These are phyloP conservation scores for Fraxinus baroniana DNA, from an alignment of 305 asterid genomes.

Conservation along the genomic window DNA sequence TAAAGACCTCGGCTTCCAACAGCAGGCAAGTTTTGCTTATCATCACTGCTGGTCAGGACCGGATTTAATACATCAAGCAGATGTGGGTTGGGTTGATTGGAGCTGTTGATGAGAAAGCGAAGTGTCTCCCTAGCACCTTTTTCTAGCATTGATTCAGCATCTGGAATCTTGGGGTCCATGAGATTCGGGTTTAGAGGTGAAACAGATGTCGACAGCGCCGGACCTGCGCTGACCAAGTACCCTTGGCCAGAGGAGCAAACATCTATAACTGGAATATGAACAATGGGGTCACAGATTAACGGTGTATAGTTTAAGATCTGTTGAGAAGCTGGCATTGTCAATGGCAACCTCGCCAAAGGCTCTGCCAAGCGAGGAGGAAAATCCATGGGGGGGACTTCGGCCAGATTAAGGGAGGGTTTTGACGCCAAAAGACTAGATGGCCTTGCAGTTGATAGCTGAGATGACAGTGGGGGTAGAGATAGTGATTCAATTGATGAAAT, in stretches of 20 bases:
- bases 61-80: conserved; percentile 58
- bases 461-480: conserved; percentile 57
- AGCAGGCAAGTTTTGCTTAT: conserved; percentile 37
- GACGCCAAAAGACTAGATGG: conserved; percentile 46
- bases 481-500: conserved; percentile 44
- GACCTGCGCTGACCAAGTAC: conserved; percentile 77
- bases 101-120: conserved; percentile 66
- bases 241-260: conserved; percentile 91
- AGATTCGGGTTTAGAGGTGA: conserved; percentile 53
- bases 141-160: conserved; percentile 58
- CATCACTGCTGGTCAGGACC: conserved; percentile 34
- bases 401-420: conserved; percentile 42
- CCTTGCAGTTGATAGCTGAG: conserved; percentile 45
- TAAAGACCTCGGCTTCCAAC: conserved; percentile 72
- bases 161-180: conserved; percentile 55
- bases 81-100: conserved; percentile 57
- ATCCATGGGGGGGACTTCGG: conserved; percentile 51
- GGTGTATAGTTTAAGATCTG: conserved; percentile 82
- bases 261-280: conserved; percentile 81
- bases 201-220: conserved; percentile 52
- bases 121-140: conserved; percentile 87
- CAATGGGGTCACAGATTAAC: conserved; percentile 80
- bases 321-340: conserved; percentile 51
- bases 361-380: conserved; percentile 64
- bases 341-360: conserved; percentile 45